A percentile compares a stretch with the other conserved stretches of the same genome.
phyloP scores from a whole-genome alignment of 331 rosid species.

The Pyracantha coccinea region DNA sequence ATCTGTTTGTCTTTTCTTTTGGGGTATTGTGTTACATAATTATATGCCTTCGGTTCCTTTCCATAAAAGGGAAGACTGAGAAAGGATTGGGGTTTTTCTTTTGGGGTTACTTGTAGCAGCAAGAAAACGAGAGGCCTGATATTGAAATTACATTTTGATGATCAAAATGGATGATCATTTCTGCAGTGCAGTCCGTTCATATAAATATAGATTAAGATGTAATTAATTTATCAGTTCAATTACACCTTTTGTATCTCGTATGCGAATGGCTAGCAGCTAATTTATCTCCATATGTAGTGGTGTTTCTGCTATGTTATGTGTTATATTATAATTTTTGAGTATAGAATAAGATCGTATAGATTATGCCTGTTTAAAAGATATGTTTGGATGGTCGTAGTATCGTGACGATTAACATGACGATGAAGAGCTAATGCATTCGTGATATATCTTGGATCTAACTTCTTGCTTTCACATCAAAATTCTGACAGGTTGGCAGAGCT shows the following conservation, averaged over 20 bases:
- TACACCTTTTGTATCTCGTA: neutral
- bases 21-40: neutral
- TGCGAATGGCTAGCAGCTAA: neutral
- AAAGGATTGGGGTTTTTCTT: neutral
- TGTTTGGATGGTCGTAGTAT: neutral
- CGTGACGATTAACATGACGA: neutral
- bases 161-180: neutral
- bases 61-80: neutral
- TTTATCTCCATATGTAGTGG: neutral
- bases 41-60: neutral
- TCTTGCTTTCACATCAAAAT: neutral
- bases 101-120: neutral
- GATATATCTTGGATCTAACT: neutral
- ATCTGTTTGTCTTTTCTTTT: neutral
- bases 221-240: neutral
- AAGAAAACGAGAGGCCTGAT: neutral
- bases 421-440: neutral
- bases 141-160: neutral
- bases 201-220: neutral
- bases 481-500: constrained; percentile 91
- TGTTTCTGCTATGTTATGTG: neutral
- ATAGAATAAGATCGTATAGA: neutral
- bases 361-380: neutral
- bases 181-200: neutral
- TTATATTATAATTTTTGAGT: neutral